phyloP scores from a whole-genome alignment of 306 rosid species.

The Begonia masoniana region DNA sequence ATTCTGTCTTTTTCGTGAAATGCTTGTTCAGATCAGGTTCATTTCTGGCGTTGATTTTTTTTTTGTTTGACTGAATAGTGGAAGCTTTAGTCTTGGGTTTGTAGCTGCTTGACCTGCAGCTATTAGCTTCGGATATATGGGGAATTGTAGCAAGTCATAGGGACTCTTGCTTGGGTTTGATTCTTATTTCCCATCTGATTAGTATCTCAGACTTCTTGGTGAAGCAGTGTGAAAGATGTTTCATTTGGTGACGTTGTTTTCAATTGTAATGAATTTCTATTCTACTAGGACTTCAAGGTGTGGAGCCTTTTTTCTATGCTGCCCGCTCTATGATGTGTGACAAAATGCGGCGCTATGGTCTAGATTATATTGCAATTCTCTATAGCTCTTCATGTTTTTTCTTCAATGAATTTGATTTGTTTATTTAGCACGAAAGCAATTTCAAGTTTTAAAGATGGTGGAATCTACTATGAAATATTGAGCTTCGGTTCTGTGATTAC shows the following conservation, averaged over 20 bases:
- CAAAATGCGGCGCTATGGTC: too few relatives aligned
- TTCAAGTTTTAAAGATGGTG: constrained; percentile 4
- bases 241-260: neutral
- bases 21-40: neutral
- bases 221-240: neutral
- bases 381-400: too few relatives aligned
- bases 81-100: constrained; percentile 13
- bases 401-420: neutral
- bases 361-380: too few relatives aligned
- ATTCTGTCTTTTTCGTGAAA: constrained; percentile 4
- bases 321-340: too few relatives aligned
- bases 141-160: constrained; percentile 12
- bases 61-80: constrained; percentile 26
- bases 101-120: constrained; percentile 33
- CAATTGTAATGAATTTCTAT: too few relatives aligned
- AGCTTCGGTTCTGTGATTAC: constrained; percentile 19
- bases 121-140: constrained; percentile 1
- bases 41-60: neutral
- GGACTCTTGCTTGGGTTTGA: constrained; percentile 11
- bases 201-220: neutral
- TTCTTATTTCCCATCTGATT: neutral
- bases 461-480: constrained; percentile 4
- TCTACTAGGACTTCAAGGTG: too few relatives aligned
- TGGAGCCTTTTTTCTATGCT: too few relatives aligned
- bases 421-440: neutral